Evolutionary conservation across 2,329 filamentous ascomycete genomes (phyloP).

Genomic region (Coleophoma crateriformis): DNA sequence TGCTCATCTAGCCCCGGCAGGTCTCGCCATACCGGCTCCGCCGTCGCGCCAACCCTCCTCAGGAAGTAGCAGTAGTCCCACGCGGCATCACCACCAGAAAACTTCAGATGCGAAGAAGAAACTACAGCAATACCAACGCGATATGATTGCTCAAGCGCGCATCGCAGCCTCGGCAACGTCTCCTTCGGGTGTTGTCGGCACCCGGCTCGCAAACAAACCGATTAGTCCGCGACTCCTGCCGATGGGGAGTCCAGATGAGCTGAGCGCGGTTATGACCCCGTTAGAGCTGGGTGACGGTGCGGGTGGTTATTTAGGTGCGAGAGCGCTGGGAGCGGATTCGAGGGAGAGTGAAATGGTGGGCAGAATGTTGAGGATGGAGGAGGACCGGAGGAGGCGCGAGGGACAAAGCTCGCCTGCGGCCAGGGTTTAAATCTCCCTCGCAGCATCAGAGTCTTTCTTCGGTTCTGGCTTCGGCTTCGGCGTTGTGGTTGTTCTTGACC

Average conservation of each 20-base stretch:
- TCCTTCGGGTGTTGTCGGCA: not conserved
- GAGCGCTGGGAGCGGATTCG: not conserved
- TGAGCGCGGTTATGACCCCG: conserved; percentile 43
- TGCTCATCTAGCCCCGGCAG: conserved; percentile 22
- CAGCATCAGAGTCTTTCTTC: no score
- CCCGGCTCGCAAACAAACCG: conserved; percentile 34
- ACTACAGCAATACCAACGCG: conserved; percentile 52
- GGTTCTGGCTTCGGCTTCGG: no score
- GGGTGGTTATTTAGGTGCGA: not conserved
- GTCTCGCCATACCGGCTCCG: conserved; percentile 12
- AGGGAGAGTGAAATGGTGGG: conserved; percentile 7
- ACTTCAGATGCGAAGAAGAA: conserved; percentile 44
- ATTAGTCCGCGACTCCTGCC: conserved; percentile 44
- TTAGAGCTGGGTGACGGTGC: conserved; percentile 44
- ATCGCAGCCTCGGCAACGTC: conserved; percentile 28
- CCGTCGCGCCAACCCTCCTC: conserved; percentile 17
- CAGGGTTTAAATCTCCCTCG: not conserved
- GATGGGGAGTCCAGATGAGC: conserved; percentile 48
- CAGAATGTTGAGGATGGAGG: conserved; percentile 3
- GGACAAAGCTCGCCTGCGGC: not conserved
- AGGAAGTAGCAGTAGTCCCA: conserved; percentile 24
- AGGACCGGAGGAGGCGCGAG: conserved; percentile 3
- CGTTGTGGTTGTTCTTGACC: no score
- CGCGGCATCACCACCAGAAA: conserved; percentile 26
- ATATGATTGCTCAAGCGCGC: conserved; percentile 54